These are phyloP conservation scores for Sordariomycetes sp. DNA, from an alignment of 2,329 filamentous ascomycete genomes.

Conservation along the genomic window DNA sequence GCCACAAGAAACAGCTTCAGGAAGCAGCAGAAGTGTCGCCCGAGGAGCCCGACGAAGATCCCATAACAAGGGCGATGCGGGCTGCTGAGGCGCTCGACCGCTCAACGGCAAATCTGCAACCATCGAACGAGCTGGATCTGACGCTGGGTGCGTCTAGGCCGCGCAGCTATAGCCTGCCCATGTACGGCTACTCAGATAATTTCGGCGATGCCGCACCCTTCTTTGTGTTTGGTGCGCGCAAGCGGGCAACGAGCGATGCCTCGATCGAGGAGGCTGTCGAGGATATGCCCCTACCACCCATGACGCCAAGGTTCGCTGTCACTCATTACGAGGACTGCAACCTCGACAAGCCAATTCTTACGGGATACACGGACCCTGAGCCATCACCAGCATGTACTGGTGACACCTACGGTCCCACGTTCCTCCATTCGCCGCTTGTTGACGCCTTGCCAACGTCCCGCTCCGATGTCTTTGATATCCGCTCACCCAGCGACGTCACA, in stretches of 20 bases:
- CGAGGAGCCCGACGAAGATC: slow-evolving; percentile 22
- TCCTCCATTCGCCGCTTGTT: slow-evolving; percentile 9
- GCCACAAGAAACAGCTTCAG: too few relatives aligned
- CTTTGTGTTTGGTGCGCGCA: slow-evolving; percentile 31
- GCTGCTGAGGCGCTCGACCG: slow-evolving; percentile 49
- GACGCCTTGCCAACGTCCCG: slow-evolving; percentile 17
- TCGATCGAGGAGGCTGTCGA: slow-evolving; percentile 7
- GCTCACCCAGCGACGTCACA: slow-evolving; percentile 24
- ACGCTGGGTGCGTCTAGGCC: slow-evolving; percentile 25
- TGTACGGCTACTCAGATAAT: slow-evolving; percentile 33
- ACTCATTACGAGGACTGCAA: slow-evolving; percentile 16
- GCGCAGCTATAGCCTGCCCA: slow-evolving; percentile 42
- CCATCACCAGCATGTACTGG: slow-evolving; percentile 23
- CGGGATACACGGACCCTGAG: slow-evolving; percentile 11
- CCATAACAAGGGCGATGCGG: slow-evolving; percentile 45
- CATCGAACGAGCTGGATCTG: slow-evolving; percentile 37
- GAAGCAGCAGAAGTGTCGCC: neutral
- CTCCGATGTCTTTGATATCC: slow-evolving; percentile 23
- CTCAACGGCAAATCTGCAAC: slow-evolving; percentile 45
- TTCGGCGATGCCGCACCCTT: slow-evolving; percentile 35
- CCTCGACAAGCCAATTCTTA: slow-evolving; percentile 10
- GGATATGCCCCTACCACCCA: slow-evolving; percentile 10
- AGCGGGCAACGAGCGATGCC: slow-evolving; percentile 1
- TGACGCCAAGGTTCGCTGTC: slow-evolving; percentile 16
- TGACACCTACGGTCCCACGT: slow-evolving; percentile 17